Evolutionary conservation across 148 eudicot genomes (phyloP).

Genomic region (Talinum fruticosum): DNA sequence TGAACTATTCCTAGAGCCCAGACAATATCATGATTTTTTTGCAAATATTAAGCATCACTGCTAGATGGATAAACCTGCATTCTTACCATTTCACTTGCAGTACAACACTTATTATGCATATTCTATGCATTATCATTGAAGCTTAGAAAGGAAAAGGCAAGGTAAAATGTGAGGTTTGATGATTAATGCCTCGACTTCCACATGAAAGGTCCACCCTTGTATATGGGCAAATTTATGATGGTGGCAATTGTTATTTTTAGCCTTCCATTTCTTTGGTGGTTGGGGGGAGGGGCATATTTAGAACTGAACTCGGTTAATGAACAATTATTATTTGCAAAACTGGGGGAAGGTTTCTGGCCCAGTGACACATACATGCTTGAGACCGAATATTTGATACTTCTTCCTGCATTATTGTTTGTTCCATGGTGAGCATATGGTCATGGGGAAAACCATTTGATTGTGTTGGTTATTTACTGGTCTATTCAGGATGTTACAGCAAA

Average conservation of each 20-base stretch:
- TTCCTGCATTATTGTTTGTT: background rate
- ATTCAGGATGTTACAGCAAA: constrained; percentile 51
- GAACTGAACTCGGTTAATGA: background rate
- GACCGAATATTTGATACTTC: background rate
- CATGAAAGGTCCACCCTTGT: background rate
- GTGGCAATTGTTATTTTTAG: too few relatives aligned
- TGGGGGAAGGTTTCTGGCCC: background rate
- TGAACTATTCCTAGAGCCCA: background rate
- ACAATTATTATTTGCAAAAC: background rate
- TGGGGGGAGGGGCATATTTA: background rate
- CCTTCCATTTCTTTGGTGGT: too few relatives aligned
- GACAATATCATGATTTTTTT: background rate
- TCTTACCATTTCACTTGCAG: background rate
- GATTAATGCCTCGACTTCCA: background rate
- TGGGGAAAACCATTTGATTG: background rate
- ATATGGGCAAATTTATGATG: background rate
- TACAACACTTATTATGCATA: background rate
- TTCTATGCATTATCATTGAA: background rate
- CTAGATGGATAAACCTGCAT: background rate
- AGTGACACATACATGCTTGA: background rate
- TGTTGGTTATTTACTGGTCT: constrained; percentile 12
- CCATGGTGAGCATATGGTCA: background rate
- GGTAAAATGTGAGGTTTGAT: background rate
- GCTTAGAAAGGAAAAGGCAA: background rate
- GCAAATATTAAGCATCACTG: background rate